Evolutionary conservation across 2,329 filamentous ascomycete genomes (phyloP).

Genomic region (Pseudogymnoascus sp.): DNA sequence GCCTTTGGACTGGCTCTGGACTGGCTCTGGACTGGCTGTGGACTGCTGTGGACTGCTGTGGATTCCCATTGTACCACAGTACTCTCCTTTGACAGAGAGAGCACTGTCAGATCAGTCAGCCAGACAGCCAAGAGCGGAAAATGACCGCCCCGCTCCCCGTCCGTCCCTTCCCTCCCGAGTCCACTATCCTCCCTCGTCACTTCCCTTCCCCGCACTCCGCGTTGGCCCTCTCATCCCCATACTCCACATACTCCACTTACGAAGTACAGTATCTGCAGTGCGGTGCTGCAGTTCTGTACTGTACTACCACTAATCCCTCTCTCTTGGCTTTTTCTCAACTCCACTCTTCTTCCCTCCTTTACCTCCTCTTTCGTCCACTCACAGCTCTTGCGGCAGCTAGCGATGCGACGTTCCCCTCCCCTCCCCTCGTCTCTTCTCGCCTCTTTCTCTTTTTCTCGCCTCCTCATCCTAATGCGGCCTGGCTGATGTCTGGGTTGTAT

Average conservation of each 20-base stretch:
- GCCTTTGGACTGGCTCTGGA: neutral
- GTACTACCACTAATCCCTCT: neutral
- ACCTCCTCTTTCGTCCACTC: slow-evolving; percentile 4
- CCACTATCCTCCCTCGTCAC: neutral
- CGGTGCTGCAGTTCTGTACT: neutral
- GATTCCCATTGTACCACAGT: neutral
- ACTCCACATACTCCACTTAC: neutral
- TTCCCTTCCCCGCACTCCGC: slow-evolving; percentile 5
- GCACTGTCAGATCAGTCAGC: neutral
- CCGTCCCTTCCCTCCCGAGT: slow-evolving; percentile 1
- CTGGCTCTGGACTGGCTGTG: neutral
- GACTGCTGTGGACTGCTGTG: neutral
- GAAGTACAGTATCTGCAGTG: neutral
- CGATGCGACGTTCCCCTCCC: slow-evolving; percentile 4
- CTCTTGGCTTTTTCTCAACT: neutral
- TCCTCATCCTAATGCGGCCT: slow-evolving; percentile 1
- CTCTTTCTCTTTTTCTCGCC: slow-evolving; percentile 7
- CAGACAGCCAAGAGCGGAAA: neutral
- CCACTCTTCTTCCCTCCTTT: neutral
- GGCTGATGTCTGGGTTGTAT: neutral
- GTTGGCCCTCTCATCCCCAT: slow-evolving; percentile 6
- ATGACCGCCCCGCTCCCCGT: slow-evolving; percentile 3
- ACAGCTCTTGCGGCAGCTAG: neutral
- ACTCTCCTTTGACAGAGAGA: neutral
- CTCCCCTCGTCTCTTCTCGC: neutral